Evolutionary conservation across 2,329 filamentous ascomycete genomes (phyloP), one percentile per base, ranked within the genome.

Genomic region (Westerdykella sp.): DNA sequence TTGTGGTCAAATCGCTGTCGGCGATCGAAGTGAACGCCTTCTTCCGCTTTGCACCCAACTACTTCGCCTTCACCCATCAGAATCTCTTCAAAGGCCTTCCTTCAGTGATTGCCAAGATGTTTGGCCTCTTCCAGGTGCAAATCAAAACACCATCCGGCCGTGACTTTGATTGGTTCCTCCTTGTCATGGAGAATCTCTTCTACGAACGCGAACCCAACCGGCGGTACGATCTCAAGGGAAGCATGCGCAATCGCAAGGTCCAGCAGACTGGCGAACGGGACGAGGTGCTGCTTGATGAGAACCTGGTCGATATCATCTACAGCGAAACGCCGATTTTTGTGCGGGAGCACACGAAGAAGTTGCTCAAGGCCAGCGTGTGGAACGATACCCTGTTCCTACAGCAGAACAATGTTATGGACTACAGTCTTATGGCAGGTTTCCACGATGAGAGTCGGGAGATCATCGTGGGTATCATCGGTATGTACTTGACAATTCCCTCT

Each of bases 251-350:
- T 69, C 87, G 93, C 59, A 96, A 95, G 65, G 95, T 97, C 37
- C 84, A 97, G 62, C 88, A 85, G 22, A 98, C 93, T 0, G 94
- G 93, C 41, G 88, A 97, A 68, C 86, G 91, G 51, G 93, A 97
- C 54, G 93, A 98, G 68, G 93, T 98, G 3, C 78, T 98, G 3
- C 77, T 98, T 1, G 93, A 98, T 60, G 94, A 98, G 63, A 98
- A 98, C 68, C 93, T 98, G 78, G 93, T 98, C 9, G 94, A 98
- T 65, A 97, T 95, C 64, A 97, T 98, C 50, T 98, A 95, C 50
- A 57, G 52, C 58, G 93, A 98, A 64, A 94, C 87, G 2, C 94
- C 93, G 0, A 77, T 98, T 13, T 98, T 98, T 65, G 85, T 91
- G 9, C 82, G 94, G 37, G 93, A 98, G 66, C 91, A 98, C 68